Conservation (phyloP, 139 green algal genomes). For the Chlorella sp. region DNA sequence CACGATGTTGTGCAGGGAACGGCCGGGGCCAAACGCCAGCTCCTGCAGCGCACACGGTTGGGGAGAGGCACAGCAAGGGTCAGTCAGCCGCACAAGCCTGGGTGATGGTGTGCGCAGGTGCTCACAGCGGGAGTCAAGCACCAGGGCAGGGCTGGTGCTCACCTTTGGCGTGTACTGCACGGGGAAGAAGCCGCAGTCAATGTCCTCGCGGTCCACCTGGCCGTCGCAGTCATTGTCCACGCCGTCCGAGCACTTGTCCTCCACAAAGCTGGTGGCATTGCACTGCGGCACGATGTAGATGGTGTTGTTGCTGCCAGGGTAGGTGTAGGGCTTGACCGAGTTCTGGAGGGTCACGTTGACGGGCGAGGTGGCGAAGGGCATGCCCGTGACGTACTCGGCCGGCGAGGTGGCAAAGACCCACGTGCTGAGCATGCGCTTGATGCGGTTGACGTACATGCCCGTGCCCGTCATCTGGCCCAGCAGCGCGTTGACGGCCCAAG, state of each 20-base stretch:
- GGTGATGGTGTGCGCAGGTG: neutral
- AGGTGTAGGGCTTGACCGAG: neutral
- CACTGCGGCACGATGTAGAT: conserved; percentile 1
- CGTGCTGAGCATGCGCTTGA: neutral
- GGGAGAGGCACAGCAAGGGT: no score
- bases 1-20: neutral
- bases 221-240: conserved; percentile 42
- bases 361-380: neutral
- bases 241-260: conserved; percentile 10
- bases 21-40: neutral
- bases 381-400: neutral
- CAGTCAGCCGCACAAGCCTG: no score
- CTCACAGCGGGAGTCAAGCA: no score
- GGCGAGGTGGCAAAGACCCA: conserved; percentile 4
- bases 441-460: neutral
- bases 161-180: conserved; percentile 15
- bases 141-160: neutral
- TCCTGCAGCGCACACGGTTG: no score
- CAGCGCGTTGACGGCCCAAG: conserved; percentile 14
- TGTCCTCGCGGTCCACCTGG: conserved; percentile 17
- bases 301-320: neutral
- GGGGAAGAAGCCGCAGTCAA: conserved; percentile 25
- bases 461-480: conserved; percentile 1
- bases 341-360: neutral
- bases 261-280: neutral